Evolutionary conservation across 2,329 filamentous ascomycete species (phyloP), one percentile per base, ranked within the genome.

Genomic region (Rhynchosporium agropyri): DNA sequence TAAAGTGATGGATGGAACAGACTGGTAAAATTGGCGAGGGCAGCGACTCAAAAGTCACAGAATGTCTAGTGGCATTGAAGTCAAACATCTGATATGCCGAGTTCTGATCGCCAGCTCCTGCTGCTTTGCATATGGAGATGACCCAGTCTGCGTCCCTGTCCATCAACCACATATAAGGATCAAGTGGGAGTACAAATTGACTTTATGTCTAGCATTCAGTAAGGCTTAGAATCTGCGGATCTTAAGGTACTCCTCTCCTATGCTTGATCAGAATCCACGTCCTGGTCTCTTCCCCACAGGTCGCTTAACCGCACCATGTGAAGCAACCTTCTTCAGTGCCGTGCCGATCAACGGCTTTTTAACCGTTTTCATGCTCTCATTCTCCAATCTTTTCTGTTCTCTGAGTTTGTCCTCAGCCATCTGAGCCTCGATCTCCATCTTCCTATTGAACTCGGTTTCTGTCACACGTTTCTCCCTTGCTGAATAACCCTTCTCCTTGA

Each of bases 401-500:
- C 81, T 79, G 62, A 85, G 84, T 75, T 92, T 91, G 74, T 97
- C 93, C 67, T 89, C 88, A 0, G 89, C 92, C 90, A 97, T 97
- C 77, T 96, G 86, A 3, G 89, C 83, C 78, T 97, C 93, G 66
- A 97, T 93, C 77, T 97, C 93, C 83, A 96, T 92, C 76, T 90
- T 92, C 58, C 87, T 83, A 74, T 96, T 97, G 75, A 97, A 97
- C 75, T 97, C 94, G 15, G 88, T 89, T 78, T 98, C 94, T 0
- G 89, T 94, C 54, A 97, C 86, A 60, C 91, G 85, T 77, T 92
- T 94, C 72, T 97, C 90, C 31, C 91, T 83, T 12, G 89, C 87
- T 13, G 91, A 96, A 74, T 96, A 99, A 1, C 94, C 95, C 77
- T 99, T 99, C 78, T 98, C 94, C 78, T 97, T 97, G 73, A 99